These are phyloP conservation scores for Pleurotus tuoliensis DNA, from an alignment of 768 basidiomycete genomes.

Conservation along the genomic window DNA sequence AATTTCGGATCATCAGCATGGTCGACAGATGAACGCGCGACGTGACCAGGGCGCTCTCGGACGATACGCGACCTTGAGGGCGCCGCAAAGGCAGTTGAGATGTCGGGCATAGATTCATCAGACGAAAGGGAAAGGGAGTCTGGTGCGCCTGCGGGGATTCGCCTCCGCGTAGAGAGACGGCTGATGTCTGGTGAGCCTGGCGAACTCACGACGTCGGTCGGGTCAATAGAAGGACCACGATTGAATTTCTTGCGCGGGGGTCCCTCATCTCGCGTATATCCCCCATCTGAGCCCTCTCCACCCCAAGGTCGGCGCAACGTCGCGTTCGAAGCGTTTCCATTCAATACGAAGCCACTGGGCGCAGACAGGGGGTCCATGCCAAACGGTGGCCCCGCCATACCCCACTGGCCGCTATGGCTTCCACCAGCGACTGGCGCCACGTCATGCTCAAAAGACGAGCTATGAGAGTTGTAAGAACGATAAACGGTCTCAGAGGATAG, in stretches of 20 bases:
- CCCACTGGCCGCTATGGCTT: slow-evolving; percentile 32
- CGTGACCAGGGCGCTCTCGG: slow-evolving; percentile 37
- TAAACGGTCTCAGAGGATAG: slow-evolving; percentile 34
- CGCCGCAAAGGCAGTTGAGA: slow-evolving; percentile 34
- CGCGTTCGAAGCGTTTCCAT: slow-evolving; percentile 42
- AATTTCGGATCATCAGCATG: not conserved
- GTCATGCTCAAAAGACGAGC: slow-evolving; percentile 36
- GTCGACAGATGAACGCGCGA: not conserved
- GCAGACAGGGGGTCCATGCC: slow-evolving; percentile 52
- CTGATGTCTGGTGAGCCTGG: slow-evolving; percentile 61
- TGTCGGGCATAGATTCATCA: slow-evolving; percentile 63
- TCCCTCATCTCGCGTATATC: slow-evolving; percentile 49
- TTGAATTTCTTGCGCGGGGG: slow-evolving; percentile 73
- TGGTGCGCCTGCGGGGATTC: slow-evolving; percentile 28
- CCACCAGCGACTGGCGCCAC: slow-evolving; percentile 34
- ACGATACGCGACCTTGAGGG: slow-evolving; percentile 52
- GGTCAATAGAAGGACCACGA: slow-evolving; percentile 39
- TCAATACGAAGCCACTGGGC: slow-evolving; percentile 53
- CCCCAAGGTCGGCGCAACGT: slow-evolving; percentile 45
- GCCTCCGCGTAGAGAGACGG: slow-evolving; percentile 47
- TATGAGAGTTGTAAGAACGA: slow-evolving; percentile 35
- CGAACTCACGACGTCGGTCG: slow-evolving; percentile 35
- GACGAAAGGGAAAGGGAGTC: slow-evolving; percentile 56
- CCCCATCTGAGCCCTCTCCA: slow-evolving; percentile 32
- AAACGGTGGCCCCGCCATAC: slow-evolving; percentile 26